A percentile compares a stretch with the other conserved stretches of the same genome.
Conservation (phyloP, 495 filamentous ascomycete genomes). For the Bryoglossum gracile region DNA sequence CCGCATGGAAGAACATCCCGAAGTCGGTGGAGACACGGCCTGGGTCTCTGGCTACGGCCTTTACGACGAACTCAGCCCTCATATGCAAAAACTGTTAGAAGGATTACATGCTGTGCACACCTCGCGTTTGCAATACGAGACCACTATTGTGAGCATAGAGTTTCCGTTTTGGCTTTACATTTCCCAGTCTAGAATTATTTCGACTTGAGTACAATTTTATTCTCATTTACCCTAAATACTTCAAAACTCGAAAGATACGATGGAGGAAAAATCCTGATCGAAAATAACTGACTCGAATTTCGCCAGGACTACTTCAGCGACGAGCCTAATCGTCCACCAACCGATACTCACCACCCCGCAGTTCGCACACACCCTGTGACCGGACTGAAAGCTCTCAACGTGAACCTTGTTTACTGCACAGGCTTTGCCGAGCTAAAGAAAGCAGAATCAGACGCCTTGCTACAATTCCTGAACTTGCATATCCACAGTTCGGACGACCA, state of each 20-base stretch:
- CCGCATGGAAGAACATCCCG: conserved; percentile 48
- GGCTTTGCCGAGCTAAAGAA: conserved; percentile 49
- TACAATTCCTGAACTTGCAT: conserved; percentile 43
- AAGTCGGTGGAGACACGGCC: conserved; percentile 45
- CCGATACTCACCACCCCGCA: conserved; percentile 47
- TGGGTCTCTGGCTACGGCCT: conserved; percentile 44
- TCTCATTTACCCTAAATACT: no score
- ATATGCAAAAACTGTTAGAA: conserved; percentile 40
- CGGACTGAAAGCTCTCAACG: conserved; percentile 40
- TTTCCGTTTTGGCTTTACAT: no score
- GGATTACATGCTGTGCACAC: conserved; percentile 45
- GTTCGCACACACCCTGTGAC: conserved; percentile 49
- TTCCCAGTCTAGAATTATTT: no score
- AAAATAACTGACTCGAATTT: conserved; percentile 22
- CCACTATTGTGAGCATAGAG: conserved; percentile 17
- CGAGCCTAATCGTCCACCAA: conserved; percentile 40
- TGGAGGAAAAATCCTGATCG: no score
- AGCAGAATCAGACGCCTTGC: conserved; percentile 41
- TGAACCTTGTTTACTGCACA: conserved; percentile 43
- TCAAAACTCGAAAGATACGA: no score
- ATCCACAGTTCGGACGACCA: conserved; percentile 47
- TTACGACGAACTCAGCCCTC: conserved; percentile 42
- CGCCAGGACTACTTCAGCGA: conserved; percentile 34
- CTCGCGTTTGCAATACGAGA: conserved; percentile 41
- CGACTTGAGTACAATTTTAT: no score